phyloP scores from a whole-genome alignment of 805 yeast genomes.

The Candida oleophila region DNA sequence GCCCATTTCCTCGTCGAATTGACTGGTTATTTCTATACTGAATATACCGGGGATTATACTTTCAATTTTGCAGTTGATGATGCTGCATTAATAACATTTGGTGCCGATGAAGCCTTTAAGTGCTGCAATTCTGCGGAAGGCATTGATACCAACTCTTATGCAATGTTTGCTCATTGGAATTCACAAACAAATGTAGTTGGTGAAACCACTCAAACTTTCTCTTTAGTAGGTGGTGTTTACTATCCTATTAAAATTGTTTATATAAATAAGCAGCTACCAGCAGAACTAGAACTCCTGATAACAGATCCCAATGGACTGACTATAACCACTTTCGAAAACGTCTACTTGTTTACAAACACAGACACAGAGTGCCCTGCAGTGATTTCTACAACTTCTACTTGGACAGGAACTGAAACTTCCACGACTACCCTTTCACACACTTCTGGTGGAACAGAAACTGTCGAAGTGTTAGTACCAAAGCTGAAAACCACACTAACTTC shows the following conservation, averaged over 20 bases:
- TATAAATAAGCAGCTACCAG: background rate
- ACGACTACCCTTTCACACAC: constrained; percentile 7
- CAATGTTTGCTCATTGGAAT: background rate
- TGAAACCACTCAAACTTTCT: background rate
- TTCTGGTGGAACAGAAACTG: constrained; percentile 10
- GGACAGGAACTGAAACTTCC: constrained; percentile 9
- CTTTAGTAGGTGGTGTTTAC: background rate
- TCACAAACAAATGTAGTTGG: background rate
- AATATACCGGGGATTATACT: background rate
- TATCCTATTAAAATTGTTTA: background rate
- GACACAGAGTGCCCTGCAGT: background rate
- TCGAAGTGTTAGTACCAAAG: constrained; percentile 14
- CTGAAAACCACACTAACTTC: constrained; percentile 12
- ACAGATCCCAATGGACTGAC: background rate
- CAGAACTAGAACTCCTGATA: background rate
- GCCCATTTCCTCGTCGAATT: too few relatives aligned
- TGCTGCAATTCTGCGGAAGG: background rate
- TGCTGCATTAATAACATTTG: background rate
- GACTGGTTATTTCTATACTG: background rate
- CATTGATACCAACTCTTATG: background rate
- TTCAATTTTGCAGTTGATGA: background rate
- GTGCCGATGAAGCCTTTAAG: background rate
- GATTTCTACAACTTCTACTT: constrained; percentile 2
- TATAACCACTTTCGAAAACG: background rate
- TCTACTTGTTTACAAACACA: background rate